Evolutionary conservation across 2,329 filamentous ascomycete genomes (phyloP), one percentile per base, ranked within the genome.

Genomic region (Chalara sp.): DNA sequence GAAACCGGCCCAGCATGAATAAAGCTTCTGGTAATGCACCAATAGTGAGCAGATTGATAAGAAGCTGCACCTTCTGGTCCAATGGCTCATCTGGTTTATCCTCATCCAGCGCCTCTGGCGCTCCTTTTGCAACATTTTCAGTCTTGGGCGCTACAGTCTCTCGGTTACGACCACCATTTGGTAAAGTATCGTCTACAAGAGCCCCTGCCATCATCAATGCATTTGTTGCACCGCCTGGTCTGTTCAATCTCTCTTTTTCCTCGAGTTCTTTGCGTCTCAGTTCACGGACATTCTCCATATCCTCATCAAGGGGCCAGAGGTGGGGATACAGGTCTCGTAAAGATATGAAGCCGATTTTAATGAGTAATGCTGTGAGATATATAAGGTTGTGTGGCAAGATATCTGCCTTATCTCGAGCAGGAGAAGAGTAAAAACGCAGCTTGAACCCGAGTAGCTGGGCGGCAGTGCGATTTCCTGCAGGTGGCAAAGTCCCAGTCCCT

Each of bases 391-490:
- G 88, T 0, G 93, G 93, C 2, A 97, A 76, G 3, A 84, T 76
- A 62, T 97, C 93, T 1, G 79, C 74, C 49, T 83, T 78, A 53
- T 88, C 82, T 50, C 92, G 81, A 35, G 86, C 83, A 31, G 84
- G 75, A 0, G 89, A 95, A 40, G 89, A 87, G 65, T 99, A 99
- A 68, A 96, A 99, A 11, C 89, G 87, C 47, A 99, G 79, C 69
- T 99, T 99, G 76, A 99, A 99, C 4, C 93, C 93, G 11, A 99
- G 82, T 4, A 99, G 78, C 66, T 97, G 93, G 32, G 95, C 95
- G 1, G 93, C 93, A 53, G 95, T 89, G 42, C 86, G 82, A 65
- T 96, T 99, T 32, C 95, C 93, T 32, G 80, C 76, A 1, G 91
- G 89, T 5, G 91, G 91, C 4, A 93, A 71, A 0, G 88, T 95